These are phyloP conservation scores for Arabidopsis thaliana DNA, from an alignment of 345 rosid genomes.

Conservation along the genomic window DNA sequence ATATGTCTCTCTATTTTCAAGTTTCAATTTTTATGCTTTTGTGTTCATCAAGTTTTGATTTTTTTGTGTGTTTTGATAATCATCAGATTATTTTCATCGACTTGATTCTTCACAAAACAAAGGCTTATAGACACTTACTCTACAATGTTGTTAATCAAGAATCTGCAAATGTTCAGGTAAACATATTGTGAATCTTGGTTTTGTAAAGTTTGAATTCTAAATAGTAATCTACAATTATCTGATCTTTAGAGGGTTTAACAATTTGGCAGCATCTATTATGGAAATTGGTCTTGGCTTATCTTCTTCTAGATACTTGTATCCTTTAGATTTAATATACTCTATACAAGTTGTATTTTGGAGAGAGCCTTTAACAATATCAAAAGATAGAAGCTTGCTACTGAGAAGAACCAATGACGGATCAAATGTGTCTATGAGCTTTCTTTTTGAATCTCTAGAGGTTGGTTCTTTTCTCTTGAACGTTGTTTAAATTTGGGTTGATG, in stretches of 20 bases:
- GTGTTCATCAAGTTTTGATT: neutral
- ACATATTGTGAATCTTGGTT: no score
- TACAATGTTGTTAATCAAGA: slow-evolving; percentile 65
- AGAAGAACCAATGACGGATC: slow-evolving; percentile 50
- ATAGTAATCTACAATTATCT: slow-evolving; percentile 20
- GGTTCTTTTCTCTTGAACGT: neutral
- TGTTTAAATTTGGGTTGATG: neutral
- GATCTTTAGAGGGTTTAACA: slow-evolving; percentile 30
- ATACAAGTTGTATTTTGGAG: slow-evolving; percentile 2
- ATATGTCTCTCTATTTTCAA: neutral
- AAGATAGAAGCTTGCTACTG: slow-evolving; percentile 68
- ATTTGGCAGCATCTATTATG: slow-evolving; percentile 68
- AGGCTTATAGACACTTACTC: slow-evolving; percentile 78
- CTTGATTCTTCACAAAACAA: slow-evolving; percentile 82
- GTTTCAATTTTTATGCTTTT: slow-evolving; percentile 3
- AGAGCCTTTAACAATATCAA: slow-evolving; percentile 52
- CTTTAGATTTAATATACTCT: slow-evolving; percentile 26
- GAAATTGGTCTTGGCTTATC: slow-evolving; percentile 62
- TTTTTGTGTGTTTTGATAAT: neutral
- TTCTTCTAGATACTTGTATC: slow-evolving; percentile 89
- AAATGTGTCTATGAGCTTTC: slow-evolving; percentile 48
- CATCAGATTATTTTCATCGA: slow-evolving; percentile 76
- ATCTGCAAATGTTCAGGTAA: slow-evolving; percentile 56
- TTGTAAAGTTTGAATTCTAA: neutral
- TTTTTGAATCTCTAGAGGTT: slow-evolving; percentile 35